Evolutionary conservation across 495 filamentous ascomycete species (phyloP).

Genomic region (Hypomontagnella submonticulosa): DNA sequence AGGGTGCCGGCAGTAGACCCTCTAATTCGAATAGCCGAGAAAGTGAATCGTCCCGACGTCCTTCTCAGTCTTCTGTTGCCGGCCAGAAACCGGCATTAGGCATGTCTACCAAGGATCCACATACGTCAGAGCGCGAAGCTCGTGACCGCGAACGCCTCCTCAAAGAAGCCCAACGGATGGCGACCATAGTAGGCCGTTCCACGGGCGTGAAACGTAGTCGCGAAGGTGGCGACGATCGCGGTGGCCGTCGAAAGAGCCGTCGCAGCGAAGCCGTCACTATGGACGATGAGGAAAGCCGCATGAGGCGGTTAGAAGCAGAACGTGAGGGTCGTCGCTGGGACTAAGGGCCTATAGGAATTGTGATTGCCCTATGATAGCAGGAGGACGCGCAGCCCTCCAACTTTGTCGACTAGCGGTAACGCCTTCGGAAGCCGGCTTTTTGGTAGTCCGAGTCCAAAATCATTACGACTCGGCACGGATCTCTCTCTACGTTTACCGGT

Average conservation of each 20-base stretch:
- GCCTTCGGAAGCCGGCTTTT: background rate
- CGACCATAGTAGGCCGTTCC: slow-evolving; percentile 54
- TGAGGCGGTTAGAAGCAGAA: slow-evolving; percentile 64
- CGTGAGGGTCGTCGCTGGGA: slow-evolving; percentile 57
- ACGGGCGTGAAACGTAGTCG: slow-evolving; percentile 55
- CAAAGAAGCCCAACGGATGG: slow-evolving; percentile 81
- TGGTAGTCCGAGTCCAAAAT: too few relatives aligned
- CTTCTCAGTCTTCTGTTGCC: slow-evolving; percentile 55
- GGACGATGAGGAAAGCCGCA: slow-evolving; percentile 59
- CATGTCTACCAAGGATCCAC: slow-evolving; percentile 64
- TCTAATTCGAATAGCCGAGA: slow-evolving; percentile 42
- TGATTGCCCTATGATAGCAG: too few relatives aligned
- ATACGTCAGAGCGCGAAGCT: slow-evolving; percentile 80
- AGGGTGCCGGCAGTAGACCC: slow-evolving; percentile 47
- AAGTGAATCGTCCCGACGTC: slow-evolving; percentile 47
- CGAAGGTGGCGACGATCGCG: slow-evolving; percentile 54
- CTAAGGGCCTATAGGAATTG: slow-evolving; percentile 22
- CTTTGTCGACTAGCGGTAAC: background rate
- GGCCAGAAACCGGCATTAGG: slow-evolving; percentile 47
- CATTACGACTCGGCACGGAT: too few relatives aligned
- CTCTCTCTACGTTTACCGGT: too few relatives aligned
- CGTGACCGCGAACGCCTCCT: slow-evolving; percentile 79
- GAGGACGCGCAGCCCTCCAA: too few relatives aligned
- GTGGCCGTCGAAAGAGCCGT: slow-evolving; percentile 55
- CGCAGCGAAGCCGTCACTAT: slow-evolving; percentile 56